Base-by-base conservation (phyloP, 768 basidiomycete genomes). In the Suillus decipiens region DNA sequence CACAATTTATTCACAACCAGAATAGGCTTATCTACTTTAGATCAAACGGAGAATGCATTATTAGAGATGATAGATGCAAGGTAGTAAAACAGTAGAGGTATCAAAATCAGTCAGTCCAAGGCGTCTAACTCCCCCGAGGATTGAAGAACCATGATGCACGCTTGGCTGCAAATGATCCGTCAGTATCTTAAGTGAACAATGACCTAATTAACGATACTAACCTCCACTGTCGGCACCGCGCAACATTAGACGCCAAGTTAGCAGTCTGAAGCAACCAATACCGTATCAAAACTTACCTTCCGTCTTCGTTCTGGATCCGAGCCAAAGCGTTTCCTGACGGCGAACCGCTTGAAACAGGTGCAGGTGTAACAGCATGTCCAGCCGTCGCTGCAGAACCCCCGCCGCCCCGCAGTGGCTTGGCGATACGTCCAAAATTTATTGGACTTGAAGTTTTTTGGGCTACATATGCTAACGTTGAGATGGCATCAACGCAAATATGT, bases 101-200 rank as follows among this genome's bases (percentile, higher is more conserved):
- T 41, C 45, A 60, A 67, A 61, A 64, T 62, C 53, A 42, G 61
- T 59, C 51, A 36, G 51, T 48, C 41, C 17, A 50, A 41, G 28
- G 43, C 56, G 65, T 67, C 70, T 71, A 78, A 66, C 70, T 71
- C 84, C 79, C 89, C 74, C 90, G 88, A 68, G 90, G 88, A 75
- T 89, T 90, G 83, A 95, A 95, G 79, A 95, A 95, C 93, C 93
- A 95, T 63, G 93, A 95, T 59, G 93, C 91, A 65, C 93, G 91
- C 80, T 95, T 95, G 67, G 90, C 92, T 92, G 77, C 43, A 69
- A 72, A 64, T 55, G 41, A 77, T 73, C 77, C 78, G 71, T 73
- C 61, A 73, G 55, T 56, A 63, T 64, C 66, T 59, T 61, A 67
- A 70, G 50, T 59, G 61, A 62, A 63, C 51, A 68, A 63, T 48